phyloP scores from a whole-genome alignment of 2,329 filamentous ascomycete genomes.

The Stagonosporopsis tanaceti region DNA sequence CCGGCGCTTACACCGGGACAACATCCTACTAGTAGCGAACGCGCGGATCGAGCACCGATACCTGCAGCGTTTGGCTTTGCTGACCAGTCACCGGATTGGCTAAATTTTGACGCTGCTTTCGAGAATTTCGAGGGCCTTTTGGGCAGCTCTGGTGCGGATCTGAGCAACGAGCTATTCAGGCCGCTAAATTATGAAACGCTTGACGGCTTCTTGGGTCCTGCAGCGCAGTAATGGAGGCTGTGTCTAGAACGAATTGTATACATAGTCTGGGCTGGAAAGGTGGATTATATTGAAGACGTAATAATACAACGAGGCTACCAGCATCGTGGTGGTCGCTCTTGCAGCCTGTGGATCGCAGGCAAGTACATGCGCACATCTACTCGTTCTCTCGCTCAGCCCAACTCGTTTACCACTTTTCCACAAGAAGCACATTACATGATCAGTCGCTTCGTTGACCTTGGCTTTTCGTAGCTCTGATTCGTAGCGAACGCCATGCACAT shows the following conservation, averaged over 20 bases:
- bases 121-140: slow-evolving; percentile 51
- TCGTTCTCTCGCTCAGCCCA: background rate
- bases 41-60: slow-evolving; percentile 38
- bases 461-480: too few species aligned
- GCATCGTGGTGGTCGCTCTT: background rate
- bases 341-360: background rate
- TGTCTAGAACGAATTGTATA: background rate
- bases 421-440: too few species aligned
- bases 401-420: too few species aligned
- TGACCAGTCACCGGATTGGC: slow-evolving; percentile 49
- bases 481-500: too few species aligned
- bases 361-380: background rate
- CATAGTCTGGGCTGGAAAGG: background rate
- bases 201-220: slow-evolving; percentile 44
- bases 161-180: slow-evolving; percentile 50
- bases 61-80: slow-evolving; percentile 38
- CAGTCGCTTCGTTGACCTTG: too few species aligned
- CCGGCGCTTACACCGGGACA: slow-evolving; percentile 42
- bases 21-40: slow-evolving; percentile 50
- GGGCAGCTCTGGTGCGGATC: slow-evolving; percentile 49
- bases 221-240: slow-evolving; percentile 16
- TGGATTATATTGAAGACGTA: background rate
- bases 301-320: background rate
- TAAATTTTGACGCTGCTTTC: slow-evolving; percentile 52
- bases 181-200: slow-evolving; percentile 48